These are phyloP conservation scores for Aspergillus sp. DNA, from an alignment of 2,329 filamentous ascomycete genomes.

Conservation along the genomic window DNA sequence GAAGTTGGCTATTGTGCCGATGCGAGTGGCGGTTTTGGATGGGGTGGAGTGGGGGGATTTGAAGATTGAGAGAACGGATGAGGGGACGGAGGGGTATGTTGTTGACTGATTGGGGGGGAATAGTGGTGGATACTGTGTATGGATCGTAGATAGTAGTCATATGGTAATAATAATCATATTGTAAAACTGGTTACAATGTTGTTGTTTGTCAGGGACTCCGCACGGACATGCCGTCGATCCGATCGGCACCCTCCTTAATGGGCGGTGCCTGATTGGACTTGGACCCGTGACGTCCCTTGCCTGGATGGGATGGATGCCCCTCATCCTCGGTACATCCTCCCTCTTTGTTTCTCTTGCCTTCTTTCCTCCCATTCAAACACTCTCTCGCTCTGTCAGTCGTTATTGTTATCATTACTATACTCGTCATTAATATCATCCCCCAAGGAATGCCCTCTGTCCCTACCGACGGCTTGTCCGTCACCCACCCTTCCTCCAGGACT, in stretches of 20 bases:
- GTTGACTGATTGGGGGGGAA: background rate
- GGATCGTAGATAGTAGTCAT: too few species aligned
- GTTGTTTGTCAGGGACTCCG: background rate
- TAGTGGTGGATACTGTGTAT: too few species aligned
- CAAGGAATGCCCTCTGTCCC: conserved; percentile 32
- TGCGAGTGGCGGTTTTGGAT: background rate
- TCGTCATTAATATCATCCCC: background rate
- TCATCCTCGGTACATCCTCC: too few species aligned
- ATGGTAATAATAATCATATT: too few species aligned
- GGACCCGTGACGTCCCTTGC: background rate
- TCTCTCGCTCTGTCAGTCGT: background rate
- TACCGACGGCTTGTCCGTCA: conserved; percentile 43
- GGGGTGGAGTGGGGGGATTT: background rate
- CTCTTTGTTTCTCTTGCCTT: background rate
- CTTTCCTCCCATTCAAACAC: background rate
- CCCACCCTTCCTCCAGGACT: conserved; percentile 45
- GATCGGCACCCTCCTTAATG: background rate
- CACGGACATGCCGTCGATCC: background rate
- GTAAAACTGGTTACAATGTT: background rate
- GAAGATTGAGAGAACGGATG: background rate
- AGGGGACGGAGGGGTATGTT: background rate
- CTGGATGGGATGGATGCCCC: background rate
- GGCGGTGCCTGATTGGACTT: conserved; percentile 6
- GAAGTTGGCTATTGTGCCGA: background rate
- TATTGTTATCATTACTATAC: background rate